Conservation (phyloP, 1,284 basidiomycete species). For the Abortiporus biennis region DNA sequence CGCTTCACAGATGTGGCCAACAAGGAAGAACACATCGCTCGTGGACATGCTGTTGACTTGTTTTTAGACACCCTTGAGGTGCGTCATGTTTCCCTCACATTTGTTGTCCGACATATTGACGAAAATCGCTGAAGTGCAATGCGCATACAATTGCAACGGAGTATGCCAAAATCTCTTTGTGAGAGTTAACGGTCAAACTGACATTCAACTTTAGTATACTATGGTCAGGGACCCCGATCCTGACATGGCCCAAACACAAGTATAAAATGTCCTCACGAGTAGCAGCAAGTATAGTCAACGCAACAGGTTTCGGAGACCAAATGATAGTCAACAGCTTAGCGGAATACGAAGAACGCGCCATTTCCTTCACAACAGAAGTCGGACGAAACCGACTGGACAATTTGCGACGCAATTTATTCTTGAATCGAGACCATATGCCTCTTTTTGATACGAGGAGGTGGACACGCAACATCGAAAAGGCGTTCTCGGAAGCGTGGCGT, state of each 20-base stretch:
- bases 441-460: conserved; percentile 54
- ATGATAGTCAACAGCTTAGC: conserved; percentile 45
- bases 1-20: conserved; percentile 51
- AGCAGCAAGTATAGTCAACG: conserved; percentile 49
- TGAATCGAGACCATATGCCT: conserved; percentile 39
- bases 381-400: conserved; percentile 33
- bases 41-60: conserved; percentile 50
- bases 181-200: not conserved
- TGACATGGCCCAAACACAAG: conserved; percentile 50
- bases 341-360: conserved; percentile 51
- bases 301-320: conserved; percentile 47
- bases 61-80: conserved; percentile 62
- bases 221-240: conserved; percentile 55
- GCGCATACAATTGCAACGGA: conserved; percentile 60
- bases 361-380: conserved; percentile 37
- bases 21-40: conserved; percentile 50
- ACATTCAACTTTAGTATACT: conserved; percentile 36
- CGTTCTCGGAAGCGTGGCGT: conserved; percentile 43
- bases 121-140: conserved; percentile 36
- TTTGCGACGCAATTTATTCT: conserved; percentile 42
- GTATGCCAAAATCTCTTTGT: too few relatives aligned
- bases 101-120: not conserved
- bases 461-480: conserved; percentile 50
- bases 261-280: conserved; percentile 62
- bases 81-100: conserved; percentile 9